These are phyloP conservation scores for Cladosporium velox DNA, from an alignment of 2,329 filamentous ascomycete species.

Conservation along the genomic window DNA sequence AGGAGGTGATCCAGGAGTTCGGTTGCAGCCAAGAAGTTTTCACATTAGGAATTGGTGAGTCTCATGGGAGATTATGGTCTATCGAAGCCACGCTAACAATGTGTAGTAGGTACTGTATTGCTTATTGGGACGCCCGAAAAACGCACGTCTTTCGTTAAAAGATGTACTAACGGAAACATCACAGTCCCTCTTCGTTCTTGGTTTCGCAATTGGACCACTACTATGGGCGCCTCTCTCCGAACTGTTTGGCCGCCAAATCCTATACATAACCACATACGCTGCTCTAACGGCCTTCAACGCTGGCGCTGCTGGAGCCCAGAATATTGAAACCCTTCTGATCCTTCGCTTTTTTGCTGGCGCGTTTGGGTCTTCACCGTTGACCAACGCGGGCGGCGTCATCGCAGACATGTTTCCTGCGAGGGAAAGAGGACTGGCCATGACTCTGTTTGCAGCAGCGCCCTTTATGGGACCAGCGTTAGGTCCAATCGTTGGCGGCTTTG, in stretches of 20 bases:
- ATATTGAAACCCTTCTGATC: slow-evolving; percentile 47
- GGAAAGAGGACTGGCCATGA: slow-evolving; percentile 56
- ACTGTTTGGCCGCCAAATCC: slow-evolving; percentile 53
- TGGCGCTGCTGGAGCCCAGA: slow-evolving; percentile 46
- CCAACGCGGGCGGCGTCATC: slow-evolving; percentile 51
- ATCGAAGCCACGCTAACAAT: not conserved
- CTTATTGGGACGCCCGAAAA: too few relatives aligned
- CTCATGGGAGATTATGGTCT: not conserved
- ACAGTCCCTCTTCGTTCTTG: slow-evolving; percentile 63
- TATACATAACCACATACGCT: slow-evolving; percentile 42
- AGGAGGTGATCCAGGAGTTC: slow-evolving; percentile 59
- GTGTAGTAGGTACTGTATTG: not conserved
- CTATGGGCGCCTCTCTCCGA: slow-evolving; percentile 64
- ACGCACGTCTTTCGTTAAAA: too few relatives aligned
- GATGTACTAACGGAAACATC: not conserved
- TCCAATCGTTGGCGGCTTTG: slow-evolving; percentile 67
- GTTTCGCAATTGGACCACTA: slow-evolving; percentile 58
- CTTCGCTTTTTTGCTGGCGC: slow-evolving; percentile 50
- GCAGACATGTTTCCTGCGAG: slow-evolving; percentile 49
- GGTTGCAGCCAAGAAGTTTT: slow-evolving; percentile 54
- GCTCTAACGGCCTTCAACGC: slow-evolving; percentile 45
- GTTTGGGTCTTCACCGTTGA: slow-evolving; percentile 47
- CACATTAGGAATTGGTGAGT: slow-evolving; percentile 56
- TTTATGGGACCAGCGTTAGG: slow-evolving; percentile 66
- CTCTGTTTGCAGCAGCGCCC: slow-evolving; percentile 66